Percentiles rank a stretch among this genome's conserved stretches.
Evolutionary conservation across 2,329 filamentous ascomycete genomes (phyloP).

Genomic region (Fusarium denticulatum): DNA sequence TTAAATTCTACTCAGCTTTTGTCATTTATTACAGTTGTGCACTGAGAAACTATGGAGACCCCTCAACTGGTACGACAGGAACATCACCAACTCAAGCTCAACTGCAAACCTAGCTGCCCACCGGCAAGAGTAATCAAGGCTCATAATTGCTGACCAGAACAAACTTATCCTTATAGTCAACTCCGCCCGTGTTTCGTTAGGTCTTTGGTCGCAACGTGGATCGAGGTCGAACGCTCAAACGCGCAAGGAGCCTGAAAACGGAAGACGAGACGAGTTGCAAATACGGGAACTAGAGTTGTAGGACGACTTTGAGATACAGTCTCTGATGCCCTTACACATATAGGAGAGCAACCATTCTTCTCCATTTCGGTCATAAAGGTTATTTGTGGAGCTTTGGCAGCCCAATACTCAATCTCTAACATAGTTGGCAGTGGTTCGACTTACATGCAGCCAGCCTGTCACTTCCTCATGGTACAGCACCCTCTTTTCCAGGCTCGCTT

Average conservation of each 20-base stretch:
- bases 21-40: no score
- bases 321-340: neutral
- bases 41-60: neutral
- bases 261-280: neutral
- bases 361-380: neutral
- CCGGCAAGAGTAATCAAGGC: no score
- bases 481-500: neutral
- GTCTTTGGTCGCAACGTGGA: neutral
- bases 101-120: neutral
- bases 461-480: no score
- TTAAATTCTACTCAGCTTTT: no score
- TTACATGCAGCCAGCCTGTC: neutral
- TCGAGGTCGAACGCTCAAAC: neutral
- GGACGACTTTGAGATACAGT: neutral
- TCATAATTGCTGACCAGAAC: rapidly evolving
- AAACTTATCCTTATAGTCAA: rapidly evolving
- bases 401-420: no score
- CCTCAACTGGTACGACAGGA: rapidly evolving
- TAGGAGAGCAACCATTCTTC: no score
- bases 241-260: no score
- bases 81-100: neutral
- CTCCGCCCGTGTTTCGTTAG: neutral
- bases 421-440: no score
- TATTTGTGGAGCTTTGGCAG: no score
- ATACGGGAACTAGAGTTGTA: neutral